phyloP scores from a whole-genome alignment of 139 green algal species.

The Astrephomene gubernaculifera region DNA sequence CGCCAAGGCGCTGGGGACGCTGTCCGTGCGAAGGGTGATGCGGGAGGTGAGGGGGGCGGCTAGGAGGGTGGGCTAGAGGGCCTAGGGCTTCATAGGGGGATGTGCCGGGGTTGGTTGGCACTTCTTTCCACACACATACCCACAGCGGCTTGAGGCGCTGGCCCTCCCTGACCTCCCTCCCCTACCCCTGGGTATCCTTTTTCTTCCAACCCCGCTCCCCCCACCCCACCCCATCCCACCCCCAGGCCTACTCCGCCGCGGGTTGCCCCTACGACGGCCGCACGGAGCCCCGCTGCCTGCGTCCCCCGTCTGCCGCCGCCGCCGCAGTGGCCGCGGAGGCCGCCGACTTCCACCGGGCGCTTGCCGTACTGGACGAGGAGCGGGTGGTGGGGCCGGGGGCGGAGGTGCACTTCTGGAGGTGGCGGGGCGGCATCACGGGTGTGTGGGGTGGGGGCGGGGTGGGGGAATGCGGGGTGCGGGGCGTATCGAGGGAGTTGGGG shows the following conservation, averaged over 20 bases:
- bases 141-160: not conserved
- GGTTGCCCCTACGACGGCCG: conserved; percentile 27
- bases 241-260: conserved; percentile 26
- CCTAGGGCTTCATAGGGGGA: not conserved
- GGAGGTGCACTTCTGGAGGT: conserved; percentile 48
- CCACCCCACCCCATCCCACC: not conserved
- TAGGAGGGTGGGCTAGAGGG: not conserved
- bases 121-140: not conserved
- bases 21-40: conserved; percentile 2
- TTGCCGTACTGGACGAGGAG: conserved; percentile 38
- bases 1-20: conserved; percentile 33
- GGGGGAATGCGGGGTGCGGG: too few species aligned
- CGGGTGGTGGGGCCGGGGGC: conserved; percentile 27
- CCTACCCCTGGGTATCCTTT: not conserved
- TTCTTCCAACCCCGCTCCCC: not conserved
- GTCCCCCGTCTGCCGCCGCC: conserved; percentile 33
- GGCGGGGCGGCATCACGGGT: conserved; percentile 42
- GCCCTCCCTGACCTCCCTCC: not conserved
- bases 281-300: conserved; percentile 4
- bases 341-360: conserved; percentile 73
- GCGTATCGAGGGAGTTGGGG: too few species aligned
- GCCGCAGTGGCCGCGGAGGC: conserved; percentile 63
- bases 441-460: not conserved
- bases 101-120: not conserved
- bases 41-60: not conserved